These are phyloP conservation scores for Musa acuminata DNA, from an alignment of 176 grass and related monocot species.

Conservation along the genomic window DNA sequence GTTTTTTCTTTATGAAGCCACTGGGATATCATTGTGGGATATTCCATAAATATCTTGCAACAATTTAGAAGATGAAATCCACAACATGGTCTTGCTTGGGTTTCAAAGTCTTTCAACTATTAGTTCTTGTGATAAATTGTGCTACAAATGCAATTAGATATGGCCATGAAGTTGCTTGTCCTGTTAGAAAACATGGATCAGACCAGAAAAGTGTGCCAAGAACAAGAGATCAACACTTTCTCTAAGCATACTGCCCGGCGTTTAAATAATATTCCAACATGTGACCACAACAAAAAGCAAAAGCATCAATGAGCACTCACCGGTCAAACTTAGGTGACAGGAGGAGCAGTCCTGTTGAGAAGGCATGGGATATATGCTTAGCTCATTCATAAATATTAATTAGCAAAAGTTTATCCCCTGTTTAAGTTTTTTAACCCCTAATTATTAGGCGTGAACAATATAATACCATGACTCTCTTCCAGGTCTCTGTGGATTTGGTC, in stretches of 20 bases:
- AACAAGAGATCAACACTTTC: neutral
- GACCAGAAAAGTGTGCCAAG: neutral
- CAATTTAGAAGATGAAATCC: too few species aligned
- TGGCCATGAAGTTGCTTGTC: neutral
- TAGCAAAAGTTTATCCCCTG: neutral
- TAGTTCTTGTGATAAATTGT: neutral
- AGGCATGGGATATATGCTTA: neutral
- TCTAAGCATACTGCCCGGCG: neutral
- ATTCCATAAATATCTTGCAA: too few species aligned
- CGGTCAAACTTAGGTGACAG: neutral
- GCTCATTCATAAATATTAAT: neutral
- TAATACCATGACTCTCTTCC: neutral
- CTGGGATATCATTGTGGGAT: too few species aligned
- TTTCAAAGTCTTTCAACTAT: too few species aligned
- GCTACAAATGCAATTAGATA: neutral
- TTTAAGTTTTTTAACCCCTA: neutral
- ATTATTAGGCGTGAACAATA: neutral
- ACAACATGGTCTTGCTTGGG: too few species aligned
- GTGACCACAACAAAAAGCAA: constrained; percentile 1
- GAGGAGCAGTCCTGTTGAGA: neutral
- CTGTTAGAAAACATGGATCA: neutral
- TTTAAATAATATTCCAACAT: neutral
- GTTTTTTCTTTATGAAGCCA: too few species aligned
- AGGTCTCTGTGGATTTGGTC: neutral
- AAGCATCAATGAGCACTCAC: neutral